Evolutionary conservation across 2,329 filamentous ascomycete genomes (phyloP), one percentile per base, ranked within the genome.

Genomic region (Sclerotinia nivalis): DNA sequence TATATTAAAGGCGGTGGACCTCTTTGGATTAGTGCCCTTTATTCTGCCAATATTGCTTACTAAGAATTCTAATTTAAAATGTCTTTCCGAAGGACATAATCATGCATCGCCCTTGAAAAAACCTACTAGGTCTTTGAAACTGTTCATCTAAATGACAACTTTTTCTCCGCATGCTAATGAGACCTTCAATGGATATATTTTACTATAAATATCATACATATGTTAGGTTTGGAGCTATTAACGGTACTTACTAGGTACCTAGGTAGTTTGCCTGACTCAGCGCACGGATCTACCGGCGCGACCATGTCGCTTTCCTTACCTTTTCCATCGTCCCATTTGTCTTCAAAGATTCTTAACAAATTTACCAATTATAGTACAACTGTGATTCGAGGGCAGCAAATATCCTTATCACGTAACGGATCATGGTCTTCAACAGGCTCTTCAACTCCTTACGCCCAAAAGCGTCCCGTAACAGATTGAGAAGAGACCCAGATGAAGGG

Each of bases 361-460:
- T 65, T 65, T 52, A 13, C 47, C 47, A 50, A 22, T 40, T 52
- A 18, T 50, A 65, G 49, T 40, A 40, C 20, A 37, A 50, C 31
- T 52, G 61, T 54, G 49, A 52, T 40, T 54, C 22, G 15, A 52
- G 15, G 22, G 34, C 28, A 22, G 20, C 61, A 52, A 7, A 34
- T n/a, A 28, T 43, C n/a, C 20, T 52, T 28, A 28, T 52, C 34
- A 28, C 31, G 15, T 13, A 50, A 65, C 20, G 61, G 10, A 52
- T 54, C 61, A 65, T 65, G 61, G 47, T 28, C 61, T 65, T 65
- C 61, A 22, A 15, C 20, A 40, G 64, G n/a, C 61, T 69, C 18
- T 54, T 69, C 25, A 54, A 59, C 54, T 65, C 68, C 25, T 54
- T 69, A 22, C 50, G 68, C 34, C 52, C 68, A 52, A 69, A 67